Base-by-base conservation (phyloP, 2,329 filamentous ascomycete genomes). In the Colletotrichum neosansevieriae region DNA sequence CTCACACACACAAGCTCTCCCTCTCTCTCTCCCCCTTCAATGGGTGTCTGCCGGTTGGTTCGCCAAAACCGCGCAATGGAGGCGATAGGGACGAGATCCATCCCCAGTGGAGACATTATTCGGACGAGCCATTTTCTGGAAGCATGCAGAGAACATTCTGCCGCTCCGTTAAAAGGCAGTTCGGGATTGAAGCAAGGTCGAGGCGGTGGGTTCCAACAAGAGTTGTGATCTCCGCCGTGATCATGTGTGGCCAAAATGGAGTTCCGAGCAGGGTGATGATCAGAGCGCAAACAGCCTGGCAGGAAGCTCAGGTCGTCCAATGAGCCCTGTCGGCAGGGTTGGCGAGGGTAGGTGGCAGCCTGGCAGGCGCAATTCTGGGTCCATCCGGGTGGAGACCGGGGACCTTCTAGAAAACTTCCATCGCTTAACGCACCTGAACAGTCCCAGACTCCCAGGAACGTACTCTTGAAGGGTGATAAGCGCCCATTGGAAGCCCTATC, bases 51-150 rank as follows among this genome's bases (percentile, higher is more conserved):
- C 54, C 38, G 61, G 60, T 64, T 64, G 60, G 60, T 50, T 64
- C 53, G 32, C 17, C 65, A 44, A 60, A 59, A 59, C 32, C 47
- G 61, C 47, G 54, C 66, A 68, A 34, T 42, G 38, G 58, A 62
- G 42, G 40, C 38, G 21, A 59, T 21, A 36, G 29, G 29, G 21
- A 32, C 19, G n/a, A 45, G 45, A 54, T 40, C 60, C 54, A 68
- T 68, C 24, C 36, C 54, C n/a, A 47, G 65, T 68, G 65, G 61
- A 34, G 61, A 54, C 56, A 40, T 40, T 32, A 34, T 49, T 69
- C 66, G 66, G 66, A 69, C 61, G 66, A 69, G 66, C 66, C 66
- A 69, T 69, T 69, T 69, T 66, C 66, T 69, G 66, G 56, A 59
- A 56, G 29, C 36, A 50, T 21, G 29, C 58, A 21, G 45, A 66